Conservation (phyloP, 352 stramenopile species). For the Thalassiosira hispida region DNA sequence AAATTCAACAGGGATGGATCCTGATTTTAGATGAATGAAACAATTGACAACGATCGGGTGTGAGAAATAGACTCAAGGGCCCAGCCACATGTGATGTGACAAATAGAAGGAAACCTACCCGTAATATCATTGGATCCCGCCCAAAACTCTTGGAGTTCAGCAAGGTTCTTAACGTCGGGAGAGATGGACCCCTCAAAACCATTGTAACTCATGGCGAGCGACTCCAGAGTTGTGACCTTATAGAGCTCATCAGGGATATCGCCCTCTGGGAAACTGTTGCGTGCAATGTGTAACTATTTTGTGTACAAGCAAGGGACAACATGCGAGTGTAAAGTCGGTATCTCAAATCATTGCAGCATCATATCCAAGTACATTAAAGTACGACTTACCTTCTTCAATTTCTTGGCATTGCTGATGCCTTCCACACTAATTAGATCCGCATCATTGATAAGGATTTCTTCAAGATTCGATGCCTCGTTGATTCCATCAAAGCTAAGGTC, state of each 20-base stretch:
- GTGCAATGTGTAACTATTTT: constrained; percentile 48
- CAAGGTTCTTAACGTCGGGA: constrained; percentile 64
- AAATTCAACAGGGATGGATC: constrained; percentile 53
- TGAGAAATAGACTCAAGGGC: background rate
- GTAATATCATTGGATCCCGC: constrained; percentile 56
- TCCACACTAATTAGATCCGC: constrained; percentile 51
- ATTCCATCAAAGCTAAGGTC: constrained; percentile 75
- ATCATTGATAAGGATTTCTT: constrained; percentile 65
- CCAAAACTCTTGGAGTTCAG: constrained; percentile 63
- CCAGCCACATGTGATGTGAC: background rate
- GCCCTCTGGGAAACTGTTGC: constrained; percentile 53
- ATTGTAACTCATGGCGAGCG: constrained; percentile 55
- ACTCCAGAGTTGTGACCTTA: constrained; percentile 44
- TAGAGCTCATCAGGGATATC: constrained; percentile 58
- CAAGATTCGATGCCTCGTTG: constrained; percentile 51
- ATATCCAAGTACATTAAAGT: background rate
- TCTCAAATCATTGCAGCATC: background rate
- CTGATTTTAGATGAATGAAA: constrained; percentile 15
- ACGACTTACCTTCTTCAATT: constrained; percentile 57
- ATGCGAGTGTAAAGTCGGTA: constrained; percentile 2
- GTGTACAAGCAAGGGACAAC: background rate
- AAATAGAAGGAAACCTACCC: constrained; percentile 18
- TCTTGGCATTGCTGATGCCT: constrained; percentile 47
- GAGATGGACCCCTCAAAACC: constrained; percentile 64
- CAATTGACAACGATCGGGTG: background rate